Percentiles rank a stretch among this genome's conserved stretches.
These are phyloP conservation scores for Rhypophila decipiens DNA, from an alignment of 495 filamentous ascomycete species.

Conservation along the genomic window DNA sequence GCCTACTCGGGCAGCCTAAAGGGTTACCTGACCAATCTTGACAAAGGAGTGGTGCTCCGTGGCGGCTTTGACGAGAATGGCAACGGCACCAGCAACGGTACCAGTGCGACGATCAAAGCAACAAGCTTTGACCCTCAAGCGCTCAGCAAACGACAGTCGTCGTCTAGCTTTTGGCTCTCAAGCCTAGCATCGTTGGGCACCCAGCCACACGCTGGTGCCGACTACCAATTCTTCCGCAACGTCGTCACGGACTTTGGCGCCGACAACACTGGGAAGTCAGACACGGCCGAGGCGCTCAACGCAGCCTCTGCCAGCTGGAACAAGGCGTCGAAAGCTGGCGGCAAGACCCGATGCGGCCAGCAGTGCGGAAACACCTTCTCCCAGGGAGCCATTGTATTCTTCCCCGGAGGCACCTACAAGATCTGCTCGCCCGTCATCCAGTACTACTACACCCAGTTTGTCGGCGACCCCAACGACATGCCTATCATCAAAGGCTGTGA, in stretches of 20 bases:
- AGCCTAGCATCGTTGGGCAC: neutral
- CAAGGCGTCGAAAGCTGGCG: neutral
- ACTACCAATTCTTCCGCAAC: conserved; percentile 3
- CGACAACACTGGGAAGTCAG: conserved; percentile 3
- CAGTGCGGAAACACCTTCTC: conserved; percentile 1
- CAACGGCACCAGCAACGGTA: neutral
- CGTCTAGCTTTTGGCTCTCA: neutral
- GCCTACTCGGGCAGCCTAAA: conserved; percentile 7
- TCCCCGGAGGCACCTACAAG: conserved; percentile 65
- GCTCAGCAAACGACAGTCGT: no score
- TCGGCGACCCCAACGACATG: conserved; percentile 52
- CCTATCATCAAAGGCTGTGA: conserved; percentile 31
- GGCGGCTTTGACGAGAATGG: neutral
- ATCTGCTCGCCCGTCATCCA: conserved; percentile 58
- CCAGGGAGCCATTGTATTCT: conserved; percentile 56
- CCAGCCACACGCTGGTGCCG: neutral
- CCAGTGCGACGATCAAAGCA: neutral
- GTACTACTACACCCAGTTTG: conserved; percentile 67
- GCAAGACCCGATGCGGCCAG: conserved; percentile 1
- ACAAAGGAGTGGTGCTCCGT: neutral
- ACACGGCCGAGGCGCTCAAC: conserved; percentile 2
- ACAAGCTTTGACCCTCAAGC: neutral
- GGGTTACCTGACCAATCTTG: conserved; percentile 2
- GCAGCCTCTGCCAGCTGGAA: neutral
- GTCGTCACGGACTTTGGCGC: conserved; percentile 3